Evolutionary conservation across 73 alveolate species (phyloP).

Genomic region (Paramecium caudatum): DNA sequence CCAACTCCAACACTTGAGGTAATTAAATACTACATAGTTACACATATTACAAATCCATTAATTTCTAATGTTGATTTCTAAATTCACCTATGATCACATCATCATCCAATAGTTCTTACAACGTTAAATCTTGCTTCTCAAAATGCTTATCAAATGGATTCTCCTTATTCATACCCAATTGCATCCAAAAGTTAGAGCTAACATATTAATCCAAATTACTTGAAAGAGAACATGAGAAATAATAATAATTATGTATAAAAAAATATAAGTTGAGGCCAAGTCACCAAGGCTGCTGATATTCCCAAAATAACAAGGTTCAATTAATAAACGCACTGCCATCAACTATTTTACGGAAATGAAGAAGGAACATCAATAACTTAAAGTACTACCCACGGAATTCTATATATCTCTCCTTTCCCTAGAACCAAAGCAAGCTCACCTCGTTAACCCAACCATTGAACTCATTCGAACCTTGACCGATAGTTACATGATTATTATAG

Average conservation of each 20-base stretch:
- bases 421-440: background rate
- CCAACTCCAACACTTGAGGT: background rate
- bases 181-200: slow-evolving; percentile 62
- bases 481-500: slow-evolving; percentile 22
- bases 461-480: background rate
- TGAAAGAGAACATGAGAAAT: slow-evolving; percentile 23
- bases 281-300: slow-evolving; percentile 9
- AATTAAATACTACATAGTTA: background rate
- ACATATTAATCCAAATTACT: background rate
- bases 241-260: background rate
- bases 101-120: slow-evolving; percentile 28
- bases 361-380: slow-evolving; percentile 2
- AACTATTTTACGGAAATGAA: slow-evolving; percentile 45
- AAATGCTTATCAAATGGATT: slow-evolving; percentile 52
- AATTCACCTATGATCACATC: slow-evolving; percentile 53
- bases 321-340: slow-evolving; percentile 1
- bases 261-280: slow-evolving; percentile 17
- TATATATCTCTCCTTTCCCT: background rate
- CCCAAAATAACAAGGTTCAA: slow-evolving; percentile 1
- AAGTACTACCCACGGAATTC: slow-evolving; percentile 1
- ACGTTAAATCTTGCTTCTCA: slow-evolving; percentile 16
- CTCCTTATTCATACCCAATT: slow-evolving; percentile 32
- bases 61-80: slow-evolving; percentile 40
- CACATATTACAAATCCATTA: slow-evolving; percentile 24
- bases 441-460: background rate